Conservation (phyloP, 345 rosid genomes). For the Brassica incana region DNA sequence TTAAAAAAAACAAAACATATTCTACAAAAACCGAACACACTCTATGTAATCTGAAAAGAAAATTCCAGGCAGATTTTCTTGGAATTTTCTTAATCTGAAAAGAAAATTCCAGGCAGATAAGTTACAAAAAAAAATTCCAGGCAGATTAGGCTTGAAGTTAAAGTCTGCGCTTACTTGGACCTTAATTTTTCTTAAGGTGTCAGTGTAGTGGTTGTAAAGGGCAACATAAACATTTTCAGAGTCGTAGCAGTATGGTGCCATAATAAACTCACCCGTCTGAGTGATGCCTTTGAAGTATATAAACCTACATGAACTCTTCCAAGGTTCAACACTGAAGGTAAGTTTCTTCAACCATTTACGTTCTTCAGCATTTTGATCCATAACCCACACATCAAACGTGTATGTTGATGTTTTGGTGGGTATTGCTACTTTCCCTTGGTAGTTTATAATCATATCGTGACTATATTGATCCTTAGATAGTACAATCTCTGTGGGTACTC, state of each 20-base stretch:
- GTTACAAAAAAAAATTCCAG: too few relatives aligned
- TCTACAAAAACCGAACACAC: not conserved
- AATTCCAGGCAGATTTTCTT: not conserved
- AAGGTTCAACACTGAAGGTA: not conserved
- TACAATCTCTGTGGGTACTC: not conserved
- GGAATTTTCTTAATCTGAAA: too few relatives aligned
- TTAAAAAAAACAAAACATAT: not conserved
- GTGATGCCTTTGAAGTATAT: not conserved
- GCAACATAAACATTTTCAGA: not conserved
- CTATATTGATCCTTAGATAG: not conserved
- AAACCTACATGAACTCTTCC: not conserved
- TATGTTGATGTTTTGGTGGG: not conserved
- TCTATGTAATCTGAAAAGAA: not conserved
- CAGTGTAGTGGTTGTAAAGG: not conserved
- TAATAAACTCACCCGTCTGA: conserved; percentile 8
- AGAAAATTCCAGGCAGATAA: too few relatives aligned
- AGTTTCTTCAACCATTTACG: not conserved
- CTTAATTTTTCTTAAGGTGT: not conserved
- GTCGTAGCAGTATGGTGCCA: not conserved
- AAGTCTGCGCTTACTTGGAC: not conserved
- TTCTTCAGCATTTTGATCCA: not conserved
- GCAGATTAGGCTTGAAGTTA: not conserved
- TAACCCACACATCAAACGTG: not conserved
- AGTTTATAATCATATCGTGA: not conserved
- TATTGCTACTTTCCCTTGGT: not conserved